phyloP scores from a whole-genome alignment of 192 early-diverging fungal species.

The Spizellomyces punctatus region DNA sequence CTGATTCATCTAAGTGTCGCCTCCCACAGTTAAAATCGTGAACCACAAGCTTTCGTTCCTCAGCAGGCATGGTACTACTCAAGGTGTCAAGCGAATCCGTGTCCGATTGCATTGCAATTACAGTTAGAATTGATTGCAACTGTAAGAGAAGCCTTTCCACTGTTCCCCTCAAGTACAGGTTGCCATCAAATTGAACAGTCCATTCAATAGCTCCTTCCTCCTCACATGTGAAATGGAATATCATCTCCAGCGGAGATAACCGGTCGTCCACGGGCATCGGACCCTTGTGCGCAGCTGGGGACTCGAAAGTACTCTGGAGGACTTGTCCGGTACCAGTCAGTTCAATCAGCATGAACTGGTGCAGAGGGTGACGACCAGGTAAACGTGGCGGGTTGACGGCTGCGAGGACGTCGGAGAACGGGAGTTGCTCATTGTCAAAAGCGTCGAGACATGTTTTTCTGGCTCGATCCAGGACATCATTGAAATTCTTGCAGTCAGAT shows the following conservation, averaged over 20 bases:
- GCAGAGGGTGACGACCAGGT: background rate
- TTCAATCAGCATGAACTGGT: background rate
- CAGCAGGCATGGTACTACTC: background rate
- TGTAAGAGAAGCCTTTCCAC: background rate
- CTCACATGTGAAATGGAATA: background rate
- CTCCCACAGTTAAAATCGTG: no score
- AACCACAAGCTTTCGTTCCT: background rate
- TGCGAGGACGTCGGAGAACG: background rate
- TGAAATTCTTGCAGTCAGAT: background rate
- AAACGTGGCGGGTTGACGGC: background rate
- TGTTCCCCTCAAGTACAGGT: background rate
- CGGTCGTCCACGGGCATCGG: background rate
- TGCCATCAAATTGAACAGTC: background rate
- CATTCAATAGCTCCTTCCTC: background rate
- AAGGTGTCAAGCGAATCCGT: background rate
- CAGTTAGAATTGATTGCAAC: background rate
- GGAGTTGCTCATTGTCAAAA: background rate
- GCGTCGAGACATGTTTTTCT: background rate
- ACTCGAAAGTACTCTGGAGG: background rate
- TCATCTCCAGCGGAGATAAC: background rate
- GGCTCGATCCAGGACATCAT: background rate
- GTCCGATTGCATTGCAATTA: background rate
- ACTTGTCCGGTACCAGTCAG: background rate
- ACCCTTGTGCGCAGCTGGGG: background rate
- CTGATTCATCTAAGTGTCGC: no score